Conservation (phyloP, 345 rosid genomes). For the Eucalyptus caleyi region DNA sequence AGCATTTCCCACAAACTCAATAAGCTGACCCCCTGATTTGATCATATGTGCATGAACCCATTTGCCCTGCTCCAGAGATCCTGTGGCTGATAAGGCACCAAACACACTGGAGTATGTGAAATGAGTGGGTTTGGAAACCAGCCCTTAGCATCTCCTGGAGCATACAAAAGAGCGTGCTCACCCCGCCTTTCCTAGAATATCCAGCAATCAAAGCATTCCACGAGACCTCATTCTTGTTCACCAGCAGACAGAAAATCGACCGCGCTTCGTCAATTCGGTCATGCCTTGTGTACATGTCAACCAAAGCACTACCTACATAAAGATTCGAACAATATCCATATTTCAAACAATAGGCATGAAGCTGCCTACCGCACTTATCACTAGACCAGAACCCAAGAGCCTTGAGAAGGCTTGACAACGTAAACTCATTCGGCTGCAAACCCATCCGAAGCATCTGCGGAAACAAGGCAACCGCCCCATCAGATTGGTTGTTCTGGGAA, state of each 20-base stretch:
- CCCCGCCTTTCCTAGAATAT: conserved; percentile 37
- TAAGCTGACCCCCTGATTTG: conserved; percentile 40
- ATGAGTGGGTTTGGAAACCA: conserved; percentile 28
- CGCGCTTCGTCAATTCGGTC: conserved; percentile 37
- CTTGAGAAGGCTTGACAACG: conserved; percentile 48
- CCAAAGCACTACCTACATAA: conserved; percentile 52
- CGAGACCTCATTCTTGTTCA: conserved; percentile 48
- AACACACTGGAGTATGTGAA: conserved; percentile 39
- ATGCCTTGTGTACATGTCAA: conserved; percentile 45
- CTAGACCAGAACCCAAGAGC: conserved; percentile 24
- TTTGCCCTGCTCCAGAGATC: conserved; percentile 61
- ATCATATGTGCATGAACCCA: conserved; percentile 57
- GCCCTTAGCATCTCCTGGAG: conserved; percentile 39
- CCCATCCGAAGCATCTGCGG: conserved; percentile 26
- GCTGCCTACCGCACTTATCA: conserved; percentile 26
- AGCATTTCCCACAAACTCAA: conserved; percentile 45
- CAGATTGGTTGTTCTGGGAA: conserved; percentile 28
- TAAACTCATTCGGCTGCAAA: conserved; percentile 35
- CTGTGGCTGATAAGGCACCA: conserved; percentile 38
- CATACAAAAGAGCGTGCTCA: conserved; percentile 28
- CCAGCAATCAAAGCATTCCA: conserved; percentile 68
- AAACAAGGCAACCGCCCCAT: conserved; percentile 34
- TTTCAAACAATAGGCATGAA: conserved; percentile 39
- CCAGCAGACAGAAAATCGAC: conserved; percentile 23
- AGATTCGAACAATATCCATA: conserved; percentile 33